Evolutionary conservation across 257 asterid species (phyloP).

Genomic region (Nicotiana tabacum): DNA sequence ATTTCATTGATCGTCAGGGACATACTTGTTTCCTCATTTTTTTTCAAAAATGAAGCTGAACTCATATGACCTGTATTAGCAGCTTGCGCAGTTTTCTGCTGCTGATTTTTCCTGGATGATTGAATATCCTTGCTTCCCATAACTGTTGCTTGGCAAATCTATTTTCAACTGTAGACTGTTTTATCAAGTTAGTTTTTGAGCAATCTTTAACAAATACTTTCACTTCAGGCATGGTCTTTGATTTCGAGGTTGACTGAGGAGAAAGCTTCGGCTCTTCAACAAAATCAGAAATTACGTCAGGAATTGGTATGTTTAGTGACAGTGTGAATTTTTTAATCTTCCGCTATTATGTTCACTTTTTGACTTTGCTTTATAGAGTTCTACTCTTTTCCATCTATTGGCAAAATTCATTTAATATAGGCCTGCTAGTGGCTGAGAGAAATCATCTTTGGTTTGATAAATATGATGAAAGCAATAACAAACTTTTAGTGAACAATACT

Average conservation of each 20-base stretch:
- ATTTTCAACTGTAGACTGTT: not conserved
- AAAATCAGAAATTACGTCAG: conserved; percentile 50
- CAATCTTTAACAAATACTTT: conserved; percentile 7
- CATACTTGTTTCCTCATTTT: not conserved
- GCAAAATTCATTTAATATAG: not conserved
- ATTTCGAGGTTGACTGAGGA: conserved; percentile 62
- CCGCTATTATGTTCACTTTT: not conserved
- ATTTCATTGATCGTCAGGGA: not conserved
- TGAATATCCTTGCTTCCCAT: not conserved
- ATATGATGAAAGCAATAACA: not conserved
- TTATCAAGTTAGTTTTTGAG: not conserved
- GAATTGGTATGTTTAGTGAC: conserved; percentile 58
- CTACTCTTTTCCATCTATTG: not conserved
- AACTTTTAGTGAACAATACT: not conserved
- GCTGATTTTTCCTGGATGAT: not conserved
- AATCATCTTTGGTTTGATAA: not conserved
- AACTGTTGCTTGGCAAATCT: not conserved
- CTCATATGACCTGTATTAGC: not conserved
- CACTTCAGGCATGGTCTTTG: conserved; percentile 42
- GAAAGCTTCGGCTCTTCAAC: conserved; percentile 50
- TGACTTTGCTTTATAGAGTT: not conserved
- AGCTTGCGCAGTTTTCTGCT: not conserved
- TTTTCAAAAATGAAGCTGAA: not conserved
- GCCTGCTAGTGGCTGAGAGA: not conserved
- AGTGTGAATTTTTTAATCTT: not conserved